Base-by-base conservation (phyloP, 176 grass and related monocot species). In the Rhynchospora pubera region DNA sequence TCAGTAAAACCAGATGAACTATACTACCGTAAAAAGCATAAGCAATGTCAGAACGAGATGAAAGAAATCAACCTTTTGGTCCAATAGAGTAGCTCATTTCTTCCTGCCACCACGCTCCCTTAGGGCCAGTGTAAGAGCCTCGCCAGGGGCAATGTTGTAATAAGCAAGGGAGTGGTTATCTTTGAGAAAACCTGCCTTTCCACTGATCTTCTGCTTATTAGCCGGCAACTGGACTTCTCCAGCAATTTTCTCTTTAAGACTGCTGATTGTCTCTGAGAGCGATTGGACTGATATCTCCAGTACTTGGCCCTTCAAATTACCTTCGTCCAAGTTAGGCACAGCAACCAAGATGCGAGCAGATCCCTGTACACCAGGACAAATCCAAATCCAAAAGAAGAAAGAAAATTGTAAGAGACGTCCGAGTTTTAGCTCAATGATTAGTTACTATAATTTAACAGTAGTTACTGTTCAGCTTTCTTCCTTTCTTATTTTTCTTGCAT, bases 31-130 rank as follows among this genome's bases (percentile, higher is more conserved):
- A 28, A 65, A 66, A 66, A 39, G 63, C 30, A 66, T 32, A 26
- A 68, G 65, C 16, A 12, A 74, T 74, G 68, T 73, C 19, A 47
- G 2, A 22, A 74, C n/a, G 21, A 75, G 47, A 23, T 26, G 12
- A 75, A 4, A 53, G 46, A 75, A 75, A 50, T 30, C 28, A 24
- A 75, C 71, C 71, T 75, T 75, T 19, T 75, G 21, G 5, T 19
- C 47, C 18, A 48, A 65, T 10, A 22, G 62, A 83, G 84, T 82
- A 50, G 48, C 65, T 99, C 61, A 93, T 99, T 91, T 94, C 83
- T 95, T 99, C 85, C 92, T 94, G 83, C 96, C 96, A 90, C 96
- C 92, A 86, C 92, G 92, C 82, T 99, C 96, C 84, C 90, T 94
- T 42, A 98, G 84, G 22, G 95, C 84, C 78, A 98, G 89, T 69